Percentiles rank a stretch among this genome's conserved stretches.
These are phyloP conservation scores for Cynara cardunculus DNA, from an alignment of 129 eudicot species.

Conservation along the genomic window DNA sequence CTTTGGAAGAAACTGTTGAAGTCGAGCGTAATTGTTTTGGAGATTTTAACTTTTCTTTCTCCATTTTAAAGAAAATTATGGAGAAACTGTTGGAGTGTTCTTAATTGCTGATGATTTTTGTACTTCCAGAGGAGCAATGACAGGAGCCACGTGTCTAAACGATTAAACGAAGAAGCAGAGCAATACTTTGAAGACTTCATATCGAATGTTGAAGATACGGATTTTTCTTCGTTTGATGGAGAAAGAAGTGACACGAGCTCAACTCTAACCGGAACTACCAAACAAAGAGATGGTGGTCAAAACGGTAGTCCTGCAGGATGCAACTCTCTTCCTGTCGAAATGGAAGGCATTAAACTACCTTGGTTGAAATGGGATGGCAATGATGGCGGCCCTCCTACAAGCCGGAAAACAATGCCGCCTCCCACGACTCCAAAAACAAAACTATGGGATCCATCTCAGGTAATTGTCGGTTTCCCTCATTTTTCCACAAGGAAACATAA, in stretches of 20 bases:
- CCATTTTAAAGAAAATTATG: not conserved
- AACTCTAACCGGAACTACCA: conserved; percentile 46
- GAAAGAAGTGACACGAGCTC: conserved; percentile 96
- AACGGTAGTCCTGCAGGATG: conserved; percentile 38
- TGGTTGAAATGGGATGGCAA: conserved; percentile 94
- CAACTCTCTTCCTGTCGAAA: conserved; percentile 48
- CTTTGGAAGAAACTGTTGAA: not conserved
- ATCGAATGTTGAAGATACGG: conserved; percentile 87
- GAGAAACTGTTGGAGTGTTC: not conserved
- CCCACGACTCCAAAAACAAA: conserved; percentile 58
- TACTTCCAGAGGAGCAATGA: conserved; percentile 73
- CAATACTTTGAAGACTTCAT: conserved; percentile 76
- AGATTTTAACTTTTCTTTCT: not conserved
- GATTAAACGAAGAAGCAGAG: conserved; percentile 78
- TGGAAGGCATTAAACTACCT: conserved; percentile 82
- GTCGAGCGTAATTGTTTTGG: not conserved
- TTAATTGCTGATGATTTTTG: conserved; percentile 7
- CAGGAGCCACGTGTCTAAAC: conserved; percentile 53
- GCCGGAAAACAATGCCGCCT: conserved; percentile 25
- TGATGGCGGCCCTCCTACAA: conserved; percentile 38
- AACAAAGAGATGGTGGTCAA: conserved; percentile 31
- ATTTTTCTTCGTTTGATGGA: conserved; percentile 91
- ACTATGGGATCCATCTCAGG: conserved; percentile 70
- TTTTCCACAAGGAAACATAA: not conserved
- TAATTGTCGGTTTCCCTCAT: conserved; percentile 12